Conservation (phyloP, 176 grass and related monocot species). For the Zizania latifolia region DNA sequence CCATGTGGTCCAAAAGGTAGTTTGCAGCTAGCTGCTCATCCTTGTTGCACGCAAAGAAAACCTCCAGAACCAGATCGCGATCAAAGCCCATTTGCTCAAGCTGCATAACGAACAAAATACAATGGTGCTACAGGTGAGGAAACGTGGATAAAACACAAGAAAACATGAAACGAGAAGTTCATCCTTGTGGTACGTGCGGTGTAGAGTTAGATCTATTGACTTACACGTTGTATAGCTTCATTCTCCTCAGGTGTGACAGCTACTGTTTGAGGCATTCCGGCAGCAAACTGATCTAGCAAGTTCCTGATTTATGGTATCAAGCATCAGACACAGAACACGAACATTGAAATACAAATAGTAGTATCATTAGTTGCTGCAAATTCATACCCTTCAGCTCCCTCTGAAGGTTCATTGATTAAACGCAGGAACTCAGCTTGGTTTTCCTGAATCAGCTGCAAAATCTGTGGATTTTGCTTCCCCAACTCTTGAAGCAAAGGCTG, state of each 20-base stretch:
- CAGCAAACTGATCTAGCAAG: slow-evolving; percentile 49
- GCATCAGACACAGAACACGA: background rate
- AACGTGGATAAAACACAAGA: background rate
- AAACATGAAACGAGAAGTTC: background rate
- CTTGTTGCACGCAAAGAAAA: slow-evolving; percentile 53
- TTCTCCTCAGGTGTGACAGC: slow-evolving; percentile 55
- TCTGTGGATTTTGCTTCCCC: slow-evolving; percentile 64
- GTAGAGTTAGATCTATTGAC: background rate
- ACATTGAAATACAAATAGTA: background rate
- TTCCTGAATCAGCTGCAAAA: slow-evolving; percentile 65
- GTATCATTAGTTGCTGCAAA: background rate
- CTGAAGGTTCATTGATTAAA: slow-evolving; percentile 54
- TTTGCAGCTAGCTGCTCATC: slow-evolving; percentile 50
- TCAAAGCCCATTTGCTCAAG: slow-evolving; percentile 59
- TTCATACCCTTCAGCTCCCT: slow-evolving; percentile 46
- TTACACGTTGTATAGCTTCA: slow-evolving; percentile 57
- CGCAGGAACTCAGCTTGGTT: slow-evolving; percentile 58
- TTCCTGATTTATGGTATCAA: slow-evolving; percentile 24
- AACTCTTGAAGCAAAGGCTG: slow-evolving; percentile 73
- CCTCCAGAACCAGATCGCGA: slow-evolving; percentile 41
- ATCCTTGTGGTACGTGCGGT: background rate
- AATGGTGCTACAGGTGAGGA: background rate
- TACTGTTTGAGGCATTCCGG: slow-evolving; percentile 44
- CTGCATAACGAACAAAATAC: slow-evolving; percentile 3
- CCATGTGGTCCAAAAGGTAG: slow-evolving; percentile 54